Evolutionary conservation across 495 filamentous ascomycete genomes (phyloP), one percentile per base, ranked within the genome.

Genomic region (Acidomyces sp.): DNA sequence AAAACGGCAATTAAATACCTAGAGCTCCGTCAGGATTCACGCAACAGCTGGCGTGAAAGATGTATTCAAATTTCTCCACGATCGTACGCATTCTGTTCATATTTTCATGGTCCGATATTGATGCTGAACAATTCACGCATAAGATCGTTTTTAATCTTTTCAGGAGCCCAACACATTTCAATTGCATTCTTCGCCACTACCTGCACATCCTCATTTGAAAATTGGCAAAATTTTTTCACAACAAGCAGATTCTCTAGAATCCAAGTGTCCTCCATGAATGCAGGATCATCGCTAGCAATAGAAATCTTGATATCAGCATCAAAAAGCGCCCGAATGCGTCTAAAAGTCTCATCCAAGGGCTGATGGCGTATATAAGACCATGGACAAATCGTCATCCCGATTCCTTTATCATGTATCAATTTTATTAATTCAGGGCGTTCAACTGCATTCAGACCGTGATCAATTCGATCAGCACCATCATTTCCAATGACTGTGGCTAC

Each of bases 221-320:
- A 61, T 5, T 40, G 53, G 31, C 58, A 54, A 38, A 58, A 58
- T 22, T 49, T 50, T 42, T 55, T 59, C 11, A 57, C 51, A 45
- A 63, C 60, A 34, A 58, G 51, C 56, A 65, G 49, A 43, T 66
- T 66, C 18, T 59, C 61, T 49, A 58, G 51, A 24, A 66, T 57
- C 59, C 60, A 66, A 19, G 60, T 57, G 40, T 63, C 59, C 45
- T 62, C 60, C 61, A 66, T 65, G 37, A 63, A 56, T 1, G 59
- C 55, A 6, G 63, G 64, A 43, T 67, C 64, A 34, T 67, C 78
- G 52, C 77, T 78, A 47, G 82, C 82, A 41, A 82, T 71, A 7
- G 73, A 75, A 46, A 82, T 81, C 53, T 61, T 68, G 22, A 82
- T 64, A 0, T 62, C 63, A 9, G 32, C 48, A 16, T 65, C 56